phyloP scores from a whole-genome alignment of 768 basidiomycete species.

The Lyophyllum semitale region DNA sequence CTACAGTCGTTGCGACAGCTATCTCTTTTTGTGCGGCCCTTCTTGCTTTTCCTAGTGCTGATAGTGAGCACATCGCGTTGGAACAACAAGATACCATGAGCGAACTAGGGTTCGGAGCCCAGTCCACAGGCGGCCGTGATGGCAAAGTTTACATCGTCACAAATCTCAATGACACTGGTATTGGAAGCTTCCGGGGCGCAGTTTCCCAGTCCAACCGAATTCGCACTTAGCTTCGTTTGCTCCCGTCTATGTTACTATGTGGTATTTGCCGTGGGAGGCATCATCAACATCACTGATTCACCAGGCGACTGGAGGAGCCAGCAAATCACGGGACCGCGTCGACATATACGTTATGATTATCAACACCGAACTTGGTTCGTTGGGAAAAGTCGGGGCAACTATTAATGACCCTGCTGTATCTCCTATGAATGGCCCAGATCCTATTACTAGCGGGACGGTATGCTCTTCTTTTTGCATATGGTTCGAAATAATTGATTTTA shows the following conservation, averaged over 20 bases:
- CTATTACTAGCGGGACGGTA: conserved; percentile 32
- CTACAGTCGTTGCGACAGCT: conserved; percentile 6
- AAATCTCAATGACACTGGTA: conserved; percentile 34
- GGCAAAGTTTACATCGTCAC: conserved; percentile 35
- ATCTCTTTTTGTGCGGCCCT: conserved; percentile 23
- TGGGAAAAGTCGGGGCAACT: conserved; percentile 33
- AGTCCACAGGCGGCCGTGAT: conserved; percentile 32
- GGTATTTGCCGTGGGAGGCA: conserved; percentile 34
- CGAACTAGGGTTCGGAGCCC: conserved; percentile 32
- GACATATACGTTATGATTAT: conserved; percentile 35
- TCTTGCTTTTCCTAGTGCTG: conserved; percentile 34
- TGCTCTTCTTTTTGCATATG: neutral
- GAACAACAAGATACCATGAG: neutral
- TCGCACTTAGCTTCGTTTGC: neutral
- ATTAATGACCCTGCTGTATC: conserved; percentile 28
- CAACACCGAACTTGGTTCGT: conserved; percentile 30
- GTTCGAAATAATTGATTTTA: neutral
- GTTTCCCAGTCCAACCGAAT: conserved; percentile 32
- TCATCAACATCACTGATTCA: conserved; percentile 30
- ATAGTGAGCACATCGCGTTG: conserved; percentile 19
- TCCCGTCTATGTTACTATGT: conserved; percentile 11
- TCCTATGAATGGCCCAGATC: conserved; percentile 33
- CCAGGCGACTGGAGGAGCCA: conserved; percentile 30
- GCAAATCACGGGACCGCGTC: conserved; percentile 32
- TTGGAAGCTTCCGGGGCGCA: conserved; percentile 36